A percentile compares a stretch with the other conserved stretches of the same genome.
phyloP scores from a whole-genome alignment of 371 early-diverging fungal species.

The Rhizomucor miehei region DNA sequence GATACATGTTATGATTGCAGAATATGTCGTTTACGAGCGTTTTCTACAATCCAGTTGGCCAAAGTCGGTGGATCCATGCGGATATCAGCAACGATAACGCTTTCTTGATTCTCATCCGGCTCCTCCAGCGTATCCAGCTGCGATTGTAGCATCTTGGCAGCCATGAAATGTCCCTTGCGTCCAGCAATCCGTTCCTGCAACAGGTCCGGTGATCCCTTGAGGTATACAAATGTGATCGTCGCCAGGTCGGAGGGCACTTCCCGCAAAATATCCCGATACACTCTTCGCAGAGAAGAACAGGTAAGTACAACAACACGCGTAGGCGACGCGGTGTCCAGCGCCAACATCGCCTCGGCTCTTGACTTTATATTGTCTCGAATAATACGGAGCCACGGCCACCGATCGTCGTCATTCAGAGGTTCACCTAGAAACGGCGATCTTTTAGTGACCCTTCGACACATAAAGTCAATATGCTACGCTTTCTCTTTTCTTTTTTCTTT shows the following conservation, averaged over 20 bases:
- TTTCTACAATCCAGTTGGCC: conserved; percentile 19
- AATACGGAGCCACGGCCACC: conserved; percentile 60
- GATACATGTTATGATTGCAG: background rate
- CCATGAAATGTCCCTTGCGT: conserved; percentile 58
- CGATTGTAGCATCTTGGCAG: conserved; percentile 50
- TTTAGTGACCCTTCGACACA: background rate
- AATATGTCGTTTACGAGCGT: conserved; percentile 8
- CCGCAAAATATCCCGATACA: conserved; percentile 60
- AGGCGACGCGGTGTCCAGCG: conserved; percentile 2
- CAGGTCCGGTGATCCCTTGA: conserved; percentile 49
- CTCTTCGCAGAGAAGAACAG: conserved; percentile 62
- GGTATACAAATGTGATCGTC: conserved; percentile 54
- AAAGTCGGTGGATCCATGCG: conserved; percentile 13
- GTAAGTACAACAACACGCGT: conserved; percentile 46
- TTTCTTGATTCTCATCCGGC: conserved; percentile 49
- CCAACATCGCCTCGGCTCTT: conserved; percentile 11
- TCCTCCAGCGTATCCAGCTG: conserved; percentile 63
- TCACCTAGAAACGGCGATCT: conserved; percentile 27
- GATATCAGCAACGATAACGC: conserved; percentile 43
- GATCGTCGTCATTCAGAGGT: conserved; percentile 63
- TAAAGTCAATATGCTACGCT: too few species aligned
- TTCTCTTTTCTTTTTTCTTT: conserved; percentile 1
- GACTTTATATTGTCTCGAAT: conserved; percentile 31
- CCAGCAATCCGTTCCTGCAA: conserved; percentile 41
- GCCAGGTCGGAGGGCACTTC: conserved; percentile 27